Percentiles rank a stretch among this genome's conserved stretches.
Evolutionary conservation across 208 protist species (phyloP).

Genomic region (Leishmania tarentolae): DNA sequence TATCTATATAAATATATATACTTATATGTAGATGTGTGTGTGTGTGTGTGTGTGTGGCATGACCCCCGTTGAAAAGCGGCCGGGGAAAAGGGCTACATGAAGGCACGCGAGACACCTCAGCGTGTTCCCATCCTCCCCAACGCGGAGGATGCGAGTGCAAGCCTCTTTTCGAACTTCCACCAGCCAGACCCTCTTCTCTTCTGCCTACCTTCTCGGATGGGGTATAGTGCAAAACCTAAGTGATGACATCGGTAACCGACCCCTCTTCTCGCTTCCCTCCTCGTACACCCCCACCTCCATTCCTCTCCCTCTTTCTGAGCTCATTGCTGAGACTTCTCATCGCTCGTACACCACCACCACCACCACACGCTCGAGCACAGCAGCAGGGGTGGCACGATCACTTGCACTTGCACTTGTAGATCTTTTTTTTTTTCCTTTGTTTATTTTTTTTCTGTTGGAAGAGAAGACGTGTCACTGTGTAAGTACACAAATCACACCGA

Average conservation of each 20-base stretch:
- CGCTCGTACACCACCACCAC: neutral
- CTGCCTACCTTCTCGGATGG: neutral
- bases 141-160: neutral
- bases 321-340: neutral
- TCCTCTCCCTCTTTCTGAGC: neutral
- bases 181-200: neutral
- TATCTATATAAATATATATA: too few species aligned
- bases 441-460: slow-evolving; percentile 17
- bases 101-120: neutral
- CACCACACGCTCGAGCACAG: neutral
- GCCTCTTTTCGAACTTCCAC: neutral
- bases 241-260: neutral
- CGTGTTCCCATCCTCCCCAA: neutral
- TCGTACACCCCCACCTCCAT: neutral
- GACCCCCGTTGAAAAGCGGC: neutral
- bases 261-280: neutral
- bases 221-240: neutral
- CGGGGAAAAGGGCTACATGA: neutral
- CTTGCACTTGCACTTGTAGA: neutral
- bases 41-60: too few species aligned
- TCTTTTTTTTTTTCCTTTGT: neutral
- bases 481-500: neutral
- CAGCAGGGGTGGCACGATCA: neutral
- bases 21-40: too few species aligned
- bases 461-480: neutral